Percentiles rank a stretch among this genome's conserved stretches.
Evolutionary conservation across 768 basidiomycete genomes (phyloP).

Genomic region (Suillus bovinus): DNA sequence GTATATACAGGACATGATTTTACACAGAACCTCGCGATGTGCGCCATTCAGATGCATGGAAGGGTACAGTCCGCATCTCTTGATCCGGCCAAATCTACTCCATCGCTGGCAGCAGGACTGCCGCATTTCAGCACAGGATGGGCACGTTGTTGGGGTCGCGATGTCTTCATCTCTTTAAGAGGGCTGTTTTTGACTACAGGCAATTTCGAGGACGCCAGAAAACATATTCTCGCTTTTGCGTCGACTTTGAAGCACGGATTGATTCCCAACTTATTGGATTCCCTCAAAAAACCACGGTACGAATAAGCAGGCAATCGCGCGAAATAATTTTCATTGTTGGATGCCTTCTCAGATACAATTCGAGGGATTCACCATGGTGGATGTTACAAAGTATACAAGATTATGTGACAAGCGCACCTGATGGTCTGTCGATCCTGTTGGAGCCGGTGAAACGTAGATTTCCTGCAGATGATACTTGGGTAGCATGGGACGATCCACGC

Average conservation of each 20-base stretch:
- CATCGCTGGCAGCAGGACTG: conserved; percentile 91
- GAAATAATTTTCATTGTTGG: not conserved
- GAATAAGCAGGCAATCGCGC: conserved; percentile 13
- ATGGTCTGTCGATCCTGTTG: conserved; percentile 76
- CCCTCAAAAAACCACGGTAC: conserved; percentile 78
- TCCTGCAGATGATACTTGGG: conserved; percentile 92
- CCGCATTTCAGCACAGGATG: conserved; percentile 93
- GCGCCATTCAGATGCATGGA: conserved; percentile 89
- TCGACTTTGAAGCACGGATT: conserved; percentile 94
- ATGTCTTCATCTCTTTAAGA: conserved; percentile 90
- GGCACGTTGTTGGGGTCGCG: conserved; percentile 97
- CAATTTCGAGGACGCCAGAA: conserved; percentile 79
- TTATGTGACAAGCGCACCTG: conserved; percentile 80
- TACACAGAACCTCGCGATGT: conserved; percentile 87
- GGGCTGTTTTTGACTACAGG: conserved; percentile 95
- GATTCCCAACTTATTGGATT: conserved; percentile 95
- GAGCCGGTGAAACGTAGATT: conserved; percentile 91
- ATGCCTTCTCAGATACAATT: conserved; percentile 70
- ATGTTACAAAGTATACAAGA: conserved; percentile 99
- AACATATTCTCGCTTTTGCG: conserved; percentile 91
- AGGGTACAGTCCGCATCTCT: conserved; percentile 89
- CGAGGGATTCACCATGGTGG: conserved; percentile 99
- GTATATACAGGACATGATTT: conserved; percentile 83
- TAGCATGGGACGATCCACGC: conserved; percentile 81
- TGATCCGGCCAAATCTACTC: conserved; percentile 63